Base-by-base conservation (phyloP, 108 stramenopile species). In the Fragilaria crotonensis region DNA sequence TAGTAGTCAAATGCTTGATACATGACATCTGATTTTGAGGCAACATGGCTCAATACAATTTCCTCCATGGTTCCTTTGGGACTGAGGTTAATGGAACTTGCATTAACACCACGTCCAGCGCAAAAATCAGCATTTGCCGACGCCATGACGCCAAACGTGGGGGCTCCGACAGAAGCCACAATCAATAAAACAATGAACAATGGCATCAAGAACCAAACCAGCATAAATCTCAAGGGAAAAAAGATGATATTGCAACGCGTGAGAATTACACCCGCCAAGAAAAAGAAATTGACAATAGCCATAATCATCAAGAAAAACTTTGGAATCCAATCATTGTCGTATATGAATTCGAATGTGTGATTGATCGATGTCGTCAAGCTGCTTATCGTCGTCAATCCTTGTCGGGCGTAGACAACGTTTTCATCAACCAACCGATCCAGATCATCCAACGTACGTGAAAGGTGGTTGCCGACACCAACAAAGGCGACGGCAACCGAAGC, bases 41-140 rank as follows among this genome's bases (percentile, higher is more conserved):
- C 28, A 11, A 52, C 53, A 3, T 32, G 62, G 23, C 17, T 18
- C 4, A 29, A 17, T 19, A 33, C 7, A 36, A 63, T 30, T 48
- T 73, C 68, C 26, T 62, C 31, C 28, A 78, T 59, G 11, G 72
- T 73, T 11, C 72, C 77, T 47, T 57, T 48, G 3, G 71, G 66
- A 25, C 68, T 75, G n/a, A n/a, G n/a, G n/a, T n/a, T n/a, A n/a
- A n/a, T n/a, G n/a, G n/a, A n/a, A n/a, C n/a, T n/a, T 26, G 66
- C 70, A 17, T 33, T 22, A 20, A 7, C 44, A 1, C 49, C 48
- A 7, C 72, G 72, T 25, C 78, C 78, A 11, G 61, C 48, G 52
- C 78, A 79, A 65, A 79, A 79, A 32, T 79, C 78, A 0, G 73
- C 62, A 69, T 75, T 80, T 26, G 71, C 21, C 25, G 69, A n/a